phyloP scores from a whole-genome alignment of 108 stramenopile genomes.

The Nitzschia palea region DNA sequence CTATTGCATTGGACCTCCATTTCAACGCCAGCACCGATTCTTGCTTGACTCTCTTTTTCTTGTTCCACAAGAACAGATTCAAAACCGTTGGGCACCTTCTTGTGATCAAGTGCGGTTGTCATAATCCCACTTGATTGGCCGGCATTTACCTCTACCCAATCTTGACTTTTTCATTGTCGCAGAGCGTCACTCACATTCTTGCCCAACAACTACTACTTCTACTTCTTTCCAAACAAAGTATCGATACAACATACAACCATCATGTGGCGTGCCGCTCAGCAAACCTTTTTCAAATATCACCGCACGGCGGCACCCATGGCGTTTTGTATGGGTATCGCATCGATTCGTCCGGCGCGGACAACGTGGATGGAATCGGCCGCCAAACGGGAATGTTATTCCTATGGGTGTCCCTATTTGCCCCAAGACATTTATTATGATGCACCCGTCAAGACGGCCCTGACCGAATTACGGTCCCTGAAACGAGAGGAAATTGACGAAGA shows the following conservation, averaged over 20 bases:
- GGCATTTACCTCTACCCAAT: neutral
- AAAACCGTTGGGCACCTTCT: too few relatives aligned
- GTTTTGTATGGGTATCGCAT: neutral
- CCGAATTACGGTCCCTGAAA: constrained; percentile 34
- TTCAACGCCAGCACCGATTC: too few relatives aligned
- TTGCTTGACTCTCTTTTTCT: too few relatives aligned
- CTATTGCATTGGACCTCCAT: too few relatives aligned
- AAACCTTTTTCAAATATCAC: neutral
- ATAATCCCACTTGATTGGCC: neutral
- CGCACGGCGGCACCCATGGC: constrained; percentile 15
- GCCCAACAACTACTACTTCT: neutral
- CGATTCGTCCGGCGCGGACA: constrained; percentile 15
- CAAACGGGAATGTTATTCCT: constrained; percentile 43
- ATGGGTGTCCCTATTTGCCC: constrained; percentile 69
- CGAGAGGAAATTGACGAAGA: constrained; percentile 15
- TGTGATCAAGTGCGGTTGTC: constrained; percentile 2
- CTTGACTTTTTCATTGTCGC: neutral
- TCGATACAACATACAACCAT: neutral
- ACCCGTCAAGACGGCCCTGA: constrained; percentile 48
- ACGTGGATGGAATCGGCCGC: constrained; percentile 11
- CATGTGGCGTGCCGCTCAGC: constrained; percentile 13
- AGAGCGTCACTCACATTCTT: neutral
- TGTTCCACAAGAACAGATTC: too few relatives aligned
- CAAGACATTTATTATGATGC: constrained; percentile 63
- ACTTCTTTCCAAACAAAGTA: neutral